Conservation (phyloP, 768 basidiomycete genomes). For the Leccinellum albellum region DNA sequence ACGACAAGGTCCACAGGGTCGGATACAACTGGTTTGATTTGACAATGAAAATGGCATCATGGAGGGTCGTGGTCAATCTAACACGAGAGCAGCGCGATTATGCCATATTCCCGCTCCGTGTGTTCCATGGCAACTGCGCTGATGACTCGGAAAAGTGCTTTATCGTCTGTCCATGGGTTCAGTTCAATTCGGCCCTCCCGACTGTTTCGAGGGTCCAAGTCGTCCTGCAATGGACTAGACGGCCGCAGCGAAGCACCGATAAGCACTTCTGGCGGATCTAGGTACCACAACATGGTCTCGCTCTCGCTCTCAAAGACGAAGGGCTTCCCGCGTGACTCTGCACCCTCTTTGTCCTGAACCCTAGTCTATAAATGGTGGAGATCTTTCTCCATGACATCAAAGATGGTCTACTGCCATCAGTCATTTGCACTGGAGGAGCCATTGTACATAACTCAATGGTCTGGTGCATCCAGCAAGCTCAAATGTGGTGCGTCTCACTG, state of each 20-base stretch:
- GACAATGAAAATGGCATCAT: not conserved
- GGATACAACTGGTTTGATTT: not conserved
- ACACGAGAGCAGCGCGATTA: not conserved
- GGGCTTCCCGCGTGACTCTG: too few species aligned
- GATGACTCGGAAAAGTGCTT: not conserved
- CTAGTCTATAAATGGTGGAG: too few species aligned
- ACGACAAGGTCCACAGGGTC: not conserved
- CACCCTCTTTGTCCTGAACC: too few species aligned
- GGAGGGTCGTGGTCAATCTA: not conserved
- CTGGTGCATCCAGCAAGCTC: too few species aligned
- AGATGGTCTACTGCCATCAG: too few species aligned
- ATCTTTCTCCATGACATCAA: too few species aligned
- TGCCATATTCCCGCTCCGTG: not conserved
- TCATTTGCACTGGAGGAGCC: not conserved
- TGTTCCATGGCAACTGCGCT: not conserved
- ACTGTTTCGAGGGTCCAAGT: not conserved
- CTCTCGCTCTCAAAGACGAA: too few species aligned
- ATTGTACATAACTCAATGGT: too few species aligned
- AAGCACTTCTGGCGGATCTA: too few species aligned
- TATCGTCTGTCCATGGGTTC: not conserved
- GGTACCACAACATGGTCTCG: too few species aligned
- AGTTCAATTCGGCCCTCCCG: not conserved
- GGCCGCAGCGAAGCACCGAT: not conserved
- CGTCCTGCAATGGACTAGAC: too few species aligned
- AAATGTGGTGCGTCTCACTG: too few species aligned